phyloP scores from a whole-genome alignment of 805 yeast genomes.

The Saturnispora quitensis region DNA sequence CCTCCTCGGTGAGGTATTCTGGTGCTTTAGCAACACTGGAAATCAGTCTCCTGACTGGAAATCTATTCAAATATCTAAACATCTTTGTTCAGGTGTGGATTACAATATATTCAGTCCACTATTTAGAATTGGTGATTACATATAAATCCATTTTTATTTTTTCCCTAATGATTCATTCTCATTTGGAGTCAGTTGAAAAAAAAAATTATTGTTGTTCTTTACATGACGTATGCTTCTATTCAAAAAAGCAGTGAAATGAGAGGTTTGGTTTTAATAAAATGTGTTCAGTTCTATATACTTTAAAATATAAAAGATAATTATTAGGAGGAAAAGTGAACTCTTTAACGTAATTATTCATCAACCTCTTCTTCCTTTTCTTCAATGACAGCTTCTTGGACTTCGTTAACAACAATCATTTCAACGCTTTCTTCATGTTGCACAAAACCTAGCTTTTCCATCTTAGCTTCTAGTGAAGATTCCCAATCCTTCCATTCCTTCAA shows the following conservation, averaged over 20 bases:
- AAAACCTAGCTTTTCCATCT: constrained; percentile 38
- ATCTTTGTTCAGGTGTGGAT: neutral
- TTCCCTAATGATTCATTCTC: neutral
- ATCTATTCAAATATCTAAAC: neutral
- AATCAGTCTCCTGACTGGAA: neutral
- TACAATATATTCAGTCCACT: neutral
- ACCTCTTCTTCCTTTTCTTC: constrained; percentile 67
- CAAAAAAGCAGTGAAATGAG: neutral
- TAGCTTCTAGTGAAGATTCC: constrained; percentile 46
- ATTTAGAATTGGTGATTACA: neutral
- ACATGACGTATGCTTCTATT: neutral
- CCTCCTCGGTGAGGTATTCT: constrained; percentile 29
- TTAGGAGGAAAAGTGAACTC: neutral
- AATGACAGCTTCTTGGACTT: constrained; percentile 64
- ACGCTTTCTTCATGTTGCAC: constrained; percentile 42
- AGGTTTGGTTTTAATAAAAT: no score
- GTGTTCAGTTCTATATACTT: neutral
- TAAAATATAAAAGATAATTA: neutral
- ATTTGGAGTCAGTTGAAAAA: neutral
- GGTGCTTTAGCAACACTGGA: constrained; percentile 5
- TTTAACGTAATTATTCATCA: constrained; percentile 25
- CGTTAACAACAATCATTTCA: constrained; percentile 54
- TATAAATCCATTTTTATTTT: neutral
- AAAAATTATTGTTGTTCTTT: neutral
- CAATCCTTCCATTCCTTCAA: constrained; percentile 81